A percentile compares a stretch with the other conserved stretches of the same genome.
These are phyloP conservation scores for Ogataea minuta DNA, from an alignment of 805 yeast species.

Conservation along the genomic window DNA sequence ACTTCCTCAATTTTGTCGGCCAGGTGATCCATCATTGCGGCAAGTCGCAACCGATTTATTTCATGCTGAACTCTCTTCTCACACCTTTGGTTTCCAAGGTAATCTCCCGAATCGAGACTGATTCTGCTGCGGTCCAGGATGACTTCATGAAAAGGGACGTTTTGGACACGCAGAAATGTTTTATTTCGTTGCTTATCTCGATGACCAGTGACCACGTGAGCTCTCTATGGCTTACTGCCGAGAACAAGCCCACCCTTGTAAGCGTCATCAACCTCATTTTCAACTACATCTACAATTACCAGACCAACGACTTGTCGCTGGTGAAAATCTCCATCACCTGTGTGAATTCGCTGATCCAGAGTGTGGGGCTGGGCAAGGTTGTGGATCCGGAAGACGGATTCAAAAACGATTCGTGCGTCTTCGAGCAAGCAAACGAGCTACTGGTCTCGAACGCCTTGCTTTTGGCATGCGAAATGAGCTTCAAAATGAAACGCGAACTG, in stretches of 20 bases:
- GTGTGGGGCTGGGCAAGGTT: slow-evolving; percentile 69
- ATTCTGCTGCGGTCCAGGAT: slow-evolving; percentile 27
- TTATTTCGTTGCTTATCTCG: slow-evolving; percentile 65
- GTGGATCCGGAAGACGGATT: slow-evolving; percentile 56
- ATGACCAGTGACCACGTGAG: slow-evolving; percentile 76
- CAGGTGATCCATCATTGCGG: slow-evolving; percentile 81
- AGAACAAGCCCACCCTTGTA: slow-evolving; percentile 61
- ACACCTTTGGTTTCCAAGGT: slow-evolving; percentile 72
- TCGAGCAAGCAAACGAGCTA: slow-evolving; percentile 68
- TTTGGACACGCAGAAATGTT: slow-evolving; percentile 63
- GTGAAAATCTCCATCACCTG: slow-evolving; percentile 70
- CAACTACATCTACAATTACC: slow-evolving; percentile 53
- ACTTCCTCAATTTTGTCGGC: slow-evolving; percentile 81
- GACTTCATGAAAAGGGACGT: slow-evolving; percentile 51
- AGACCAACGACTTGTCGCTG: slow-evolving; percentile 58
- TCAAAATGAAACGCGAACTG: slow-evolving; percentile 62
- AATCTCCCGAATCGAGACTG: slow-evolving; percentile 37
- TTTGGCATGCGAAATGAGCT: slow-evolving; percentile 75
- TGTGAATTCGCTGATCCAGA: slow-evolving; percentile 57
- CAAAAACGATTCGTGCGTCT: slow-evolving; percentile 43
- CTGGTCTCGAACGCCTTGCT: slow-evolving; percentile 67
- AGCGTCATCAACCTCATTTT: slow-evolving; percentile 61
- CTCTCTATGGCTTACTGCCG: slow-evolving; percentile 63
- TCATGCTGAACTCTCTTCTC: slow-evolving; percentile 67
- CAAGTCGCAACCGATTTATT: slow-evolving; percentile 64